phyloP scores from a whole-genome alignment of 768 basidiomycete genomes.

The Phylloporus rhodoxanthus region DNA sequence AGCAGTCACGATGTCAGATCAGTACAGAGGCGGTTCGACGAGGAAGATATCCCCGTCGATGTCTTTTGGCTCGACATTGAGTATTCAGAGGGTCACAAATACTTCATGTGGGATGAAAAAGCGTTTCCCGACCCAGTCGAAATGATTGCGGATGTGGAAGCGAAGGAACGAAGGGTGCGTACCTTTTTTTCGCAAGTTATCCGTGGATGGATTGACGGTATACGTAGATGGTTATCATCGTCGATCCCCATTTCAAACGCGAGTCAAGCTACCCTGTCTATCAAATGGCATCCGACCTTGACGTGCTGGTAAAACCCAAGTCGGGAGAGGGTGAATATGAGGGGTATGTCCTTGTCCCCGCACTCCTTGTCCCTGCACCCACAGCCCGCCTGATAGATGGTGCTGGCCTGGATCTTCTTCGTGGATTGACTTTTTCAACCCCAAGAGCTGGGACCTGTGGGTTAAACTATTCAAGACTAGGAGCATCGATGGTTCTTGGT shows the following conservation, averaged over 20 bases:
- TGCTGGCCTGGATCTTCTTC: slow-evolving; percentile 97
- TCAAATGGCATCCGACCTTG: slow-evolving; percentile 76
- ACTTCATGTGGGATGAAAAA: slow-evolving; percentile 94
- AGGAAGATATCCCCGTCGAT: slow-evolving; percentile 91
- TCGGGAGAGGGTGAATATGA: slow-evolving; percentile 84
- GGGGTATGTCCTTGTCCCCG: slow-evolving; percentile 37
- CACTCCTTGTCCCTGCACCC: not conserved
- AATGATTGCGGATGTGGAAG: slow-evolving; percentile 88
- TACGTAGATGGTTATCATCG: slow-evolving; percentile 89
- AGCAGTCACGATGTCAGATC: slow-evolving; percentile 80
- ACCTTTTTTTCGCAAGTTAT: not conserved
- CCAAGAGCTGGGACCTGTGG: slow-evolving; percentile 88
- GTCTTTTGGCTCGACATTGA: slow-evolving; percentile 98
- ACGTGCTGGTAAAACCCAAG: slow-evolving; percentile 73
- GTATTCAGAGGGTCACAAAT: slow-evolving; percentile 88
- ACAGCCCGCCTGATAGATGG: slow-evolving; percentile 43
- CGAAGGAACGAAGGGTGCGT: slow-evolving; percentile 73
- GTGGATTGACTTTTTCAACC: slow-evolving; percentile 98
- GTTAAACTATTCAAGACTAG: slow-evolving; percentile 68
- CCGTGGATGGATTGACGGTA: not conserved
- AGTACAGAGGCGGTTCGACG: slow-evolving; percentile 85
- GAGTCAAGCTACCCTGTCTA: slow-evolving; percentile 74
- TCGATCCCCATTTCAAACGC: slow-evolving; percentile 95
- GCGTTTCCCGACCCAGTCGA: slow-evolving; percentile 91
- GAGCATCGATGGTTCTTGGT: slow-evolving; percentile 51